Conservation (phyloP, 306 rosid genomes). For the Senna siamea region DNA sequence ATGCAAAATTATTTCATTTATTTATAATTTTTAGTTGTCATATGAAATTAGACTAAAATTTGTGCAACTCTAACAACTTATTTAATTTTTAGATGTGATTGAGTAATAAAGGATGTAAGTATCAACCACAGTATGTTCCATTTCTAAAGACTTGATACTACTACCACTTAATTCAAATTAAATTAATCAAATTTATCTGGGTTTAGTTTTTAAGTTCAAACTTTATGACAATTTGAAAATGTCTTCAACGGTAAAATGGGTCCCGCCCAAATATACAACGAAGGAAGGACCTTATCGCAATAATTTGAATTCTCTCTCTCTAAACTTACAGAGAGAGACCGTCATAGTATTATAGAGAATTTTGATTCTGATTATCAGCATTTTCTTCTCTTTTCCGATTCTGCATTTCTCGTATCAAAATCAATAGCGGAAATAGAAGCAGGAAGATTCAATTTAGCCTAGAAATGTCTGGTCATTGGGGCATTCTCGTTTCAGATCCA, state of each 20-base stretch:
- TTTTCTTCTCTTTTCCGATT: slow-evolving; percentile 1
- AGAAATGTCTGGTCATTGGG: slow-evolving; percentile 79
- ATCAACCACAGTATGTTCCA: too few relatives aligned
- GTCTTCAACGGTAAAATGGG: slow-evolving; percentile 43
- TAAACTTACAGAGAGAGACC: not conserved
- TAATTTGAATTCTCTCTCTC: slow-evolving; percentile 63
- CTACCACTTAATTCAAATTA: not conserved
- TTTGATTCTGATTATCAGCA: not conserved
- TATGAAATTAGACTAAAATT: too few relatives aligned
- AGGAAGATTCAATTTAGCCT: not conserved
- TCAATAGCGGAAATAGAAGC: slow-evolving; percentile 21
- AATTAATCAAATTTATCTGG: not conserved
- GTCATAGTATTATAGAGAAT: not conserved
- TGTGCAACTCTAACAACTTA: too few relatives aligned
- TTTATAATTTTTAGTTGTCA: too few relatives aligned
- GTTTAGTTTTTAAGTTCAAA: slow-evolving; percentile 12
- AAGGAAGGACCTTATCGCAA: slow-evolving; percentile 42
- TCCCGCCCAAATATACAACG: slow-evolving; percentile 5
- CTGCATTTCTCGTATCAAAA: not conserved
- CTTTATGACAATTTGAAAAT: slow-evolving; percentile 13
- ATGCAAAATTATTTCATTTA: too few relatives aligned
- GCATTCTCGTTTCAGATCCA: slow-evolving; percentile 98
- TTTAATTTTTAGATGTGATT: too few relatives aligned
- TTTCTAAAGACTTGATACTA: too few relatives aligned
- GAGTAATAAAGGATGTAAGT: too few relatives aligned